A percentile compares a stretch with the other conserved stretches of the same genome.
These are phyloP conservation scores for Panaeolus papilionaceus DNA, from an alignment of 768 basidiomycete genomes.

Conservation along the genomic window DNA sequence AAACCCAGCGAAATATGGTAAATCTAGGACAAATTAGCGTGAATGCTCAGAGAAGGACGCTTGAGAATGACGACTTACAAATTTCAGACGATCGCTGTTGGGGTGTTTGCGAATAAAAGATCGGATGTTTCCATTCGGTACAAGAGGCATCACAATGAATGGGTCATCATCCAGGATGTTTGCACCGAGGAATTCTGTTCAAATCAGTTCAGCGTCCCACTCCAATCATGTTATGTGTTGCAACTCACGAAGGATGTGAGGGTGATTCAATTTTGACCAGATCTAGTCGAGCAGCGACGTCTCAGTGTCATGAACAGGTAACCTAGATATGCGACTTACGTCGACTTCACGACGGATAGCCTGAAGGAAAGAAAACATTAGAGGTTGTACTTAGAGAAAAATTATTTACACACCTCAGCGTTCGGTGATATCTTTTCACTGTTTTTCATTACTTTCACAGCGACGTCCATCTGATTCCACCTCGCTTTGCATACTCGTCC, in stretches of 20 bases:
- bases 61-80: conserved; percentile 22
- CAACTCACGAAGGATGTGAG: conserved; percentile 31
- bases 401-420: conserved; percentile 18
- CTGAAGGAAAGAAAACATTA: conserved; percentile 15
- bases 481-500: conserved; percentile 29
- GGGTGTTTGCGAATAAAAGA: conserved; percentile 26
- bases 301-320: no score
- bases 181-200: conserved; percentile 32
- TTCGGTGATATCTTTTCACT: conserved; percentile 22
- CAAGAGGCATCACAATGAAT: conserved; percentile 34
- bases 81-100: conserved; percentile 25
- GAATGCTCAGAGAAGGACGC: not conserved
- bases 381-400: not conserved
- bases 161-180: conserved; percentile 32
- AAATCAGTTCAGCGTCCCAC: not conserved
- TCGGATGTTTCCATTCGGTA: conserved; percentile 29
- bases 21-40: conserved; percentile 22
- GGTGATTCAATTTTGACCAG: conserved; percentile 29
- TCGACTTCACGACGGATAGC: conserved; percentile 23
- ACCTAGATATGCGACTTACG: conserved; percentile 3
- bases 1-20: conserved; percentile 31
- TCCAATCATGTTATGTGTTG: not conserved
- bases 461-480: conserved; percentile 32
- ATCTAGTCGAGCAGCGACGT: conserved; percentile 17
- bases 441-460: conserved; percentile 30